A percentile compares a stretch with the other conserved stretches of the same genome.
Conservation (phyloP, 768 basidiomycete genomes). For the Clitopilus passeckerianus region DNA sequence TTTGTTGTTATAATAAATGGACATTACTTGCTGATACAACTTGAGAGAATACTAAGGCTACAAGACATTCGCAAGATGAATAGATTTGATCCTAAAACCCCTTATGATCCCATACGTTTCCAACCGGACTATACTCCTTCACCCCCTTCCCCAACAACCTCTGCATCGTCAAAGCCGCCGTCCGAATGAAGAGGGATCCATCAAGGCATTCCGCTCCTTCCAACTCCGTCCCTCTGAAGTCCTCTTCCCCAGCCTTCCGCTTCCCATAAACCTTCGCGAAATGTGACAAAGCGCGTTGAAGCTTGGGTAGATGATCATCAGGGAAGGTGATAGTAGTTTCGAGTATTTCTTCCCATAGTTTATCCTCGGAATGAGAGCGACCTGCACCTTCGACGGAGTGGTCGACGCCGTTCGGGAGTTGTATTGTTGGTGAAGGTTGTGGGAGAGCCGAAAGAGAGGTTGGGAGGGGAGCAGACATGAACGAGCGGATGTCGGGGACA, state of each 20-base stretch:
- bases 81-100: not conserved
- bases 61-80: too few species aligned
- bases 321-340: conserved; percentile 30
- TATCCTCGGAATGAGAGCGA: conserved; percentile 10
- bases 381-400: not conserved
- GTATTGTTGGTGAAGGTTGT: not conserved
- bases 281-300: conserved; percentile 48
- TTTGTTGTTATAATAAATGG: not conserved
- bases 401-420: not conserved
- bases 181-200: not conserved
- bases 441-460: not conserved
- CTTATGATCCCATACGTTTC: not conserved
- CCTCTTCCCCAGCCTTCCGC: not conserved
- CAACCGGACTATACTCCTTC: not conserved
- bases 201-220: not conserved
- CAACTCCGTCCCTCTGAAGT: not conserved
- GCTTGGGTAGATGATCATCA: conserved; percentile 37
- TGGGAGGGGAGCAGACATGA: not conserved
- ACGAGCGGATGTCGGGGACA: conserved; percentile 31
- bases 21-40: not conserved
- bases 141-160: not conserved
- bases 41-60: too few species aligned
- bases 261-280: conserved; percentile 17
- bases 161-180: not conserved
- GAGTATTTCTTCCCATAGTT: conserved; percentile 34